A percentile compares a stretch with the other conserved stretches of the same genome.
phyloP scores from a whole-genome alignment of 2,329 filamentous ascomycete species.

The Talaromyces rugulosus region DNA sequence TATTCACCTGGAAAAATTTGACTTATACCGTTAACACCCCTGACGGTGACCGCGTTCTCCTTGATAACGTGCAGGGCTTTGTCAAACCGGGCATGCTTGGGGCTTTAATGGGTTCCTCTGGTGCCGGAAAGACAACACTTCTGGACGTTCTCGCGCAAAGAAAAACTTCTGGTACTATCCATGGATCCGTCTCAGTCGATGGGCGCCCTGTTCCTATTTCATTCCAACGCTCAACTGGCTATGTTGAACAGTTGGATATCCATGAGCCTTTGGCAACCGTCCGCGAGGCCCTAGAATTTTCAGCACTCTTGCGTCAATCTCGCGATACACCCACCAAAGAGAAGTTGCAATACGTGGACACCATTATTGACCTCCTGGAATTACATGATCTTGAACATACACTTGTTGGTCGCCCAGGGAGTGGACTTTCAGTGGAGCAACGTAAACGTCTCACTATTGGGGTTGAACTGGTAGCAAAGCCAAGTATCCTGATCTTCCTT shows the following conservation, averaged over 20 bases:
- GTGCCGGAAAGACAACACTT: conserved; percentile 71
- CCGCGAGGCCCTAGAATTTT: conserved; percentile 63
- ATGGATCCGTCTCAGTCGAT: conserved; percentile 63
- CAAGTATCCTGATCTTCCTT: conserved; percentile 62
- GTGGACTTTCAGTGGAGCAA: conserved; percentile 58
- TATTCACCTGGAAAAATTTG: conserved; percentile 72
- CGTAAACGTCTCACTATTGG: conserved; percentile 67
- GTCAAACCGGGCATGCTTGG: conserved; percentile 73
- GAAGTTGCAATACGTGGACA: conserved; percentile 62
- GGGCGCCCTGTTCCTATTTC: conserved; percentile 55
- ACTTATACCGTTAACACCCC: conserved; percentile 64
- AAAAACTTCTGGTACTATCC: conserved; percentile 59
- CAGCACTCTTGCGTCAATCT: conserved; percentile 58
- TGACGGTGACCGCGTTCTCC: conserved; percentile 50
- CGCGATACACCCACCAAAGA: conserved; percentile 49
- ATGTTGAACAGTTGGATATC: conserved; percentile 65
- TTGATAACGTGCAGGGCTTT: conserved; percentile 68
- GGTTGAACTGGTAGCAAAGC: conserved; percentile 66
- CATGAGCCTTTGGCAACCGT: conserved; percentile 64
- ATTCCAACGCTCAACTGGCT: conserved; percentile 65
- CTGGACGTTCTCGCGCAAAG: conserved; percentile 71
- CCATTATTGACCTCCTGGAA: conserved; percentile 60
- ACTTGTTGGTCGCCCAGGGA: conserved; percentile 45
- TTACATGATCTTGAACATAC: conserved; percentile 61
- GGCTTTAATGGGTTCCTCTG: conserved; percentile 72